phyloP scores from a whole-genome alignment of 768 basidiomycete genomes.

The Xerocomellus dryophilus region DNA sequence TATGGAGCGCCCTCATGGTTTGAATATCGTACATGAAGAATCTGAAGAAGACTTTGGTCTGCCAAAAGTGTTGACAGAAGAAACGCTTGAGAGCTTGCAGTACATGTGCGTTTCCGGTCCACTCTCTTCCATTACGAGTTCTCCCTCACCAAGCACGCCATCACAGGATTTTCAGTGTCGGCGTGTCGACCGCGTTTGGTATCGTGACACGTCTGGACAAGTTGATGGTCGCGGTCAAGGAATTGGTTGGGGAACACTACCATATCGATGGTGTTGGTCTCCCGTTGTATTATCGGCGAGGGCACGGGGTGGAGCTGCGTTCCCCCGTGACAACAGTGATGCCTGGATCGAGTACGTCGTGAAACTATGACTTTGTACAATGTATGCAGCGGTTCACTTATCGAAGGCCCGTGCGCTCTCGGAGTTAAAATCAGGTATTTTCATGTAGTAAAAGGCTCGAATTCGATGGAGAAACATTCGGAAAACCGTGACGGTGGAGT shows the following conservation, averaged over 20 bases:
- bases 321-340: conserved; percentile 17
- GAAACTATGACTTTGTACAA: neutral
- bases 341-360: neutral
- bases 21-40: conserved; percentile 67
- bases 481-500: too few species aligned
- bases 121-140: neutral
- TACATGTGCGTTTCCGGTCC: conserved; percentile 58
- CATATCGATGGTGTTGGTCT: conserved; percentile 70
- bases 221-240: conserved; percentile 79
- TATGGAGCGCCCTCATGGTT: conserved; percentile 48
- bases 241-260: conserved; percentile 83
- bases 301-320: conserved; percentile 29
- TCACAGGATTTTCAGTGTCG: conserved; percentile 65
- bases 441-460: too few species aligned
- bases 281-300: conserved; percentile 22
- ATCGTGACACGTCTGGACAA: conserved; percentile 73
- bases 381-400: too few species aligned
- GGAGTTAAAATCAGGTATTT: too few species aligned
- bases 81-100: conserved; percentile 73
- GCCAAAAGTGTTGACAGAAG: conserved; percentile 64
- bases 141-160: neutral
- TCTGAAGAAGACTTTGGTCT: conserved; percentile 74
- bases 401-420: too few species aligned
- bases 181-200: conserved; percentile 63
- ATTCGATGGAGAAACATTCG: too few species aligned